Conservation (phyloP, 768 basidiomycete species). For the Kwoniella sp. region DNA sequence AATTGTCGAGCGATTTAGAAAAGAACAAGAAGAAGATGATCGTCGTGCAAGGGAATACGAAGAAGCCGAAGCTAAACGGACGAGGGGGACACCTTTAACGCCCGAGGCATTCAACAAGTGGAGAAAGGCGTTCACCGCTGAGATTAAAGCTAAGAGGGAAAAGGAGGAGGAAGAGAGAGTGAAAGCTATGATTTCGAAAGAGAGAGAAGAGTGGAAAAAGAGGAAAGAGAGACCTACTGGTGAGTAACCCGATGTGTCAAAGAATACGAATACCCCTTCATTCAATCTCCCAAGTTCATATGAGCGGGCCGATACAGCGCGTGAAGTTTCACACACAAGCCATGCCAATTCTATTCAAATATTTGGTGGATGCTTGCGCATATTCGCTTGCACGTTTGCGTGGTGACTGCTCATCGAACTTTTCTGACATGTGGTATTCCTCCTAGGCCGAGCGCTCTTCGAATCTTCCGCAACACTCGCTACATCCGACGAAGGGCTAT, state of each 20-base stretch:
- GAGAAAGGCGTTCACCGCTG: slow-evolving; percentile 76
- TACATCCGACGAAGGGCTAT: slow-evolving; percentile 71
- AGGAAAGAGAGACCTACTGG: slow-evolving; percentile 68
- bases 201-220: slow-evolving; percentile 80
- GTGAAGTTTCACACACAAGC: no score
- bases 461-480: slow-evolving; percentile 74
- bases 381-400: no score
- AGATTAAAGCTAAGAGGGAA: slow-evolving; percentile 63
- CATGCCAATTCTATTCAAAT: no score
- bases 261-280: no score
- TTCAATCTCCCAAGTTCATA: no score
- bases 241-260: no score
- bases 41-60: slow-evolving; percentile 70
- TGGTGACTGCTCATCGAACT: no score
- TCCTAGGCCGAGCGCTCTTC: slow-evolving; percentile 86
- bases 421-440: no score
- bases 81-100: slow-evolving; percentile 90
- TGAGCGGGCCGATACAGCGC: no score
- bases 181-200: slow-evolving; percentile 71
- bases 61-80: slow-evolving; percentile 83
- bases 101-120: slow-evolving; percentile 75
- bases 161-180: slow-evolving; percentile 78
- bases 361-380: no score
- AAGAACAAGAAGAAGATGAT: slow-evolving; percentile 68
- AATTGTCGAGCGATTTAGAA: slow-evolving; percentile 64